These are phyloP conservation scores for Hymenoscyphus salicellus DNA, from an alignment of 2,329 filamentous ascomycete species.

Conservation along the genomic window DNA sequence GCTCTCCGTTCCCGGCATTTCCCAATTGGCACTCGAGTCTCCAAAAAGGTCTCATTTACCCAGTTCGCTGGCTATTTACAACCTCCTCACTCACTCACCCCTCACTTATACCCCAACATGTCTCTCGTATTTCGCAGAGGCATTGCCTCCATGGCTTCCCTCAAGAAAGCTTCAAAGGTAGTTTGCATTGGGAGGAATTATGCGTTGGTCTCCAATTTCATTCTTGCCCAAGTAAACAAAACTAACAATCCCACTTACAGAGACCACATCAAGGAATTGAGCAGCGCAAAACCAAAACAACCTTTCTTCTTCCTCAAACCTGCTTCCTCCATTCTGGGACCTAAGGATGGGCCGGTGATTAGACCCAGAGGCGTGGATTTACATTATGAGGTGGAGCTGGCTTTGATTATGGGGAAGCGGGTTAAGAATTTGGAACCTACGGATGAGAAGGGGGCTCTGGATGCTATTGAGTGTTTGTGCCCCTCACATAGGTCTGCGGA, in stretches of 20 bases:
- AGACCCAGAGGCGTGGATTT: slow-evolving; percentile 17
- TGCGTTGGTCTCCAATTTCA: slow-evolving; percentile 58
- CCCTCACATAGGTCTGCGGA: not conserved
- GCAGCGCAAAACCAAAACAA: slow-evolving; percentile 82
- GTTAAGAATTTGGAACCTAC: slow-evolving; percentile 71
- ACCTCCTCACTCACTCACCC: not conserved
- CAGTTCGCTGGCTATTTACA: slow-evolving; percentile 6
- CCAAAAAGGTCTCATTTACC: not conserved
- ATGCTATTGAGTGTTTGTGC: slow-evolving; percentile 71
- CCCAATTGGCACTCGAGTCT: not conserved
- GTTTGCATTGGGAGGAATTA: slow-evolving; percentile 97
- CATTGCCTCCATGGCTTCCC: slow-evolving; percentile 40
- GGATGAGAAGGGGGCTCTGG: slow-evolving; percentile 73
- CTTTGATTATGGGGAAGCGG: slow-evolving; percentile 79
- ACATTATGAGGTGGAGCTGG: slow-evolving; percentile 81
- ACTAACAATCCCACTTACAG: slow-evolving; percentile 43
- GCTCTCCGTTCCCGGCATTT: not conserved
- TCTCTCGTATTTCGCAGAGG: slow-evolving; percentile 34
- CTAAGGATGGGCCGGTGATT: slow-evolving; percentile 42
- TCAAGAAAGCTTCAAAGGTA: slow-evolving; percentile 51
- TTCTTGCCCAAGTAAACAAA: slow-evolving; percentile 5
- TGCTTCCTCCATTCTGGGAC: slow-evolving; percentile 77
- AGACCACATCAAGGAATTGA: slow-evolving; percentile 90
- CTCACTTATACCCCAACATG: slow-evolving; percentile 23
- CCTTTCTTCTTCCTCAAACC: slow-evolving; percentile 99